Base-by-base conservation (phyloP, 2,329 filamentous ascomycete species). In the Colletotrichum coccodes region DNA sequence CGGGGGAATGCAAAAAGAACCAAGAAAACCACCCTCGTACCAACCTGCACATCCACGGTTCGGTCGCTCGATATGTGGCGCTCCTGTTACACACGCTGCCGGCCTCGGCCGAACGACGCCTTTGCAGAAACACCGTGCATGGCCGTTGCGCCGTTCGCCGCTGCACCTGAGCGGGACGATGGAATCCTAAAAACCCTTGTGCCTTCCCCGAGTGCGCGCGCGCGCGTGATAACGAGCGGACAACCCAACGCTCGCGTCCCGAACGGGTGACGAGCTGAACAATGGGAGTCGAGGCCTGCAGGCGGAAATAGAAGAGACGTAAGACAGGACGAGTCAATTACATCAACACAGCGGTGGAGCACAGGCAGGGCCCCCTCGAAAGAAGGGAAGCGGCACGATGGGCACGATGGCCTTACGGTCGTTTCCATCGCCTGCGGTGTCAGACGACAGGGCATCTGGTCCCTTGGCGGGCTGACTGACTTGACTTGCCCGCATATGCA, bases 11-110 rank as follows among this genome's bases (percentile, higher is more conserved):
- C 53, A 30, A n/a, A 26, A 21, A 11, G n/a, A 28, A 32, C 32
- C 21, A n/a, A n/a, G 21, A 4, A 38, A 21, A 11, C n/a, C 23
- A n/a, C 21, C 30, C 50, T 32, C 18, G 21, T 23, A 34, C 18
- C 21, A 40, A 32, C 26, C 47, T 44, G 50, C 44, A 40, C 40
- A 28, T 50, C n/a, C 21, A 46, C 14, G 36, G 28, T 21, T 26
- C 32, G 36, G 44, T 56, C 21, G 36, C 32, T 47, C 40, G 28
- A 36, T n/a, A 12, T 47, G 46, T 59, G 47, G 65, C 53, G 26
- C 36, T 21, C n/a, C 14, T 21, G 67, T 67, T 53, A 26, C 56
- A 52, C 62, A 53, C 63, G 36, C 68, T 70, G 67, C 57, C 67
- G 67, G 57, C 63, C 40, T 70, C 67, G 67, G 67, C 52, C 67